Percentiles rank a stretch among this genome's conserved stretches.
These are phyloP conservation scores for Boletus coccyginus DNA, from an alignment of 768 basidiomycete species.

Conservation along the genomic window DNA sequence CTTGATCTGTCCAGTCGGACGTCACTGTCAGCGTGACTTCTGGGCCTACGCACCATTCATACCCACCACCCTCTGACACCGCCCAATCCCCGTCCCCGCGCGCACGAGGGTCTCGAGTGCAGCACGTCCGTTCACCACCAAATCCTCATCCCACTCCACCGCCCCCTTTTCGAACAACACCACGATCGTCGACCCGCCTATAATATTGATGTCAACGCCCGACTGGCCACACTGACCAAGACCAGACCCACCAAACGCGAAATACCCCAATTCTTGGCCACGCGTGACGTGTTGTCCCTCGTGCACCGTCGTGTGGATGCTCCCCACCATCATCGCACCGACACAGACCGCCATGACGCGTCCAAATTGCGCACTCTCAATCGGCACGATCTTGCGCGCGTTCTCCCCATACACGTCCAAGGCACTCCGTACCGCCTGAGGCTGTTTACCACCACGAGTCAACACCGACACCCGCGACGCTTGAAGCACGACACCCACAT, in stretches of 20 bases:
- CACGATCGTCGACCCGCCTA: slow-evolving; percentile 92
- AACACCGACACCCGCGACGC: not conserved
- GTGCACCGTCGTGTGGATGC: slow-evolving; percentile 81
- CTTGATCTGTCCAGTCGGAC: not conserved
- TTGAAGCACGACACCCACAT: slow-evolving; percentile 49
- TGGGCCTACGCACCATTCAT: slow-evolving; percentile 7
- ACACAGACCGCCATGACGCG: slow-evolving; percentile 89
- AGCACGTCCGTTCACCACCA: slow-evolving; percentile 78
- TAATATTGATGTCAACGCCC: not conserved
- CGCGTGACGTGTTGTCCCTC: slow-evolving; percentile 79
- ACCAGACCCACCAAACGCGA: slow-evolving; percentile 76
- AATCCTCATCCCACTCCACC: slow-evolving; percentile 90
- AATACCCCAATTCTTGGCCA: slow-evolving; percentile 91
- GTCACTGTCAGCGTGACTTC: not conserved
- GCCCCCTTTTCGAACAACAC: slow-evolving; percentile 82
- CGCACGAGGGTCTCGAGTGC: slow-evolving; percentile 89
- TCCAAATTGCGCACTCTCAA: slow-evolving; percentile 87
- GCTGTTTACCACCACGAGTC: slow-evolving; percentile 40
- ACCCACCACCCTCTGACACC: slow-evolving; percentile 15
- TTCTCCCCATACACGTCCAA: slow-evolving; percentile 96
- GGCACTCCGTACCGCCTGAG: slow-evolving; percentile 88
- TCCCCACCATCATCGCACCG: slow-evolving; percentile 95
- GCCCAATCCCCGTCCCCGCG: slow-evolving; percentile 84
- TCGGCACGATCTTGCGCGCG: slow-evolving; percentile 86
- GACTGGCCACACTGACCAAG: not conserved